Conservation (phyloP, 345 rosid species). For the Brassica rapa region DNA sequence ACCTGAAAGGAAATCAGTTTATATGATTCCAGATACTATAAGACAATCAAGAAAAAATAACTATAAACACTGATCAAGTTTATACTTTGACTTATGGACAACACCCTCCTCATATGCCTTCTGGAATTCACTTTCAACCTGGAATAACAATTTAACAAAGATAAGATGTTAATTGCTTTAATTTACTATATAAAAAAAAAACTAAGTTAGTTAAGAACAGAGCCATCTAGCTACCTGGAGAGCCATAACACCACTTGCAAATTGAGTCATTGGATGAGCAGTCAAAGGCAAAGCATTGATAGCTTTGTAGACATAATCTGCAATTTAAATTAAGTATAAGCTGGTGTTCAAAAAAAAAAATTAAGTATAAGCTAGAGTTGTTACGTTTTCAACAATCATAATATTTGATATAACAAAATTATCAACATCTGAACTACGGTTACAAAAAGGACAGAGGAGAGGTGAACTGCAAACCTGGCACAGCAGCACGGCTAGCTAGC, state of each 20-base stretch:
- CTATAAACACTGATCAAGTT: slow-evolving; percentile 6
- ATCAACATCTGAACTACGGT: not conserved
- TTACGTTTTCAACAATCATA: not conserved
- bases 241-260: slow-evolving; percentile 93
- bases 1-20: slow-evolving; percentile 48
- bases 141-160: slow-evolving; percentile 33
- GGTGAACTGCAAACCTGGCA: slow-evolving; percentile 66
- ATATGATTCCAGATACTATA: slow-evolving; percentile 7
- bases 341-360: too few relatives aligned
- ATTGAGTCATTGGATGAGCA: slow-evolving; percentile 98
- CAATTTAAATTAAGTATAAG: not conserved
- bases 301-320: slow-evolving; percentile 84
- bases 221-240: slow-evolving; percentile 65
- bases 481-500: slow-evolving; percentile 67
- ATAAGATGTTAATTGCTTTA: not conserved
- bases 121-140: slow-evolving; percentile 96
- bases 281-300: slow-evolving; percentile 80
- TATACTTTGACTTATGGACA: slow-evolving; percentile 79
- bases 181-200: not conserved
- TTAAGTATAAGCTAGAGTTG: not conserved
- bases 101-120: slow-evolving; percentile 82
- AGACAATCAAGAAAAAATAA: slow-evolving; percentile 11
- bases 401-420: not conserved
- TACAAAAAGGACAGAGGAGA: not conserved
- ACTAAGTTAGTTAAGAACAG: slow-evolving; percentile 3